Conservation (phyloP, 1,284 basidiomycete genomes). For the Pseudomicrostroma phylloplanum region DNA sequence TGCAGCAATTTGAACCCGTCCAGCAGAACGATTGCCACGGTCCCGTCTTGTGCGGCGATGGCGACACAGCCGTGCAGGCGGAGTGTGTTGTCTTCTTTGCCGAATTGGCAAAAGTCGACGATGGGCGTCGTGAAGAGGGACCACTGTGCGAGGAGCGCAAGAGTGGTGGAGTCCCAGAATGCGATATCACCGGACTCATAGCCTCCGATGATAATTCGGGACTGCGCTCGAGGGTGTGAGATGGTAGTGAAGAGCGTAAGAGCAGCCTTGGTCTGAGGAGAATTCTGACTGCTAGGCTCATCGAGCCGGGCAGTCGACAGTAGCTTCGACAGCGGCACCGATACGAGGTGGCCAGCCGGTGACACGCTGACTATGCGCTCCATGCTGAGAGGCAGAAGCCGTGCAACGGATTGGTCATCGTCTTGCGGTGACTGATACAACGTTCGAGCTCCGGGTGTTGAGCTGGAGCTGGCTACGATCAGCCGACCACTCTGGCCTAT, state of each 20-base stretch:
- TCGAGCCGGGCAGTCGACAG: neutral
- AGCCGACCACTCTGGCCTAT: too few species aligned
- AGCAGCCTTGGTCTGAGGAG: neutral
- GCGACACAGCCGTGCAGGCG: slow-evolving; percentile 6
- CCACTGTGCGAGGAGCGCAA: neutral
- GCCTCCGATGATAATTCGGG: neutral
- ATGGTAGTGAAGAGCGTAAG: neutral
- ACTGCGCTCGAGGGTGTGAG: neutral
- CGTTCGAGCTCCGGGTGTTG: too few species aligned
- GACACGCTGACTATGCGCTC: neutral
- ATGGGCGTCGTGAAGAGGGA: slow-evolving; percentile 2
- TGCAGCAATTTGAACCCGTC: slow-evolving; percentile 56
- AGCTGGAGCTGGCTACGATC: too few species aligned
- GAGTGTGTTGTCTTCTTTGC: neutral
- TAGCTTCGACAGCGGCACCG: neutral
- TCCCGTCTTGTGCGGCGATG: slow-evolving; percentile 1
- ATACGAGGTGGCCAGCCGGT: neutral
- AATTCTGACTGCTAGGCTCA: neutral
- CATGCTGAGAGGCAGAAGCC: neutral
- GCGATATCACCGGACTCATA: neutral
- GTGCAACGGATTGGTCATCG: too few species aligned
- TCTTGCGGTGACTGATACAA: too few species aligned
- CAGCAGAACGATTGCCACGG: slow-evolving; percentile 11
- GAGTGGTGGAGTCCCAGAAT: neutral
- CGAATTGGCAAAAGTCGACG: neutral